Conservation (phyloP, 2,329 filamentous ascomycete species). For the Didymella lethalis region DNA sequence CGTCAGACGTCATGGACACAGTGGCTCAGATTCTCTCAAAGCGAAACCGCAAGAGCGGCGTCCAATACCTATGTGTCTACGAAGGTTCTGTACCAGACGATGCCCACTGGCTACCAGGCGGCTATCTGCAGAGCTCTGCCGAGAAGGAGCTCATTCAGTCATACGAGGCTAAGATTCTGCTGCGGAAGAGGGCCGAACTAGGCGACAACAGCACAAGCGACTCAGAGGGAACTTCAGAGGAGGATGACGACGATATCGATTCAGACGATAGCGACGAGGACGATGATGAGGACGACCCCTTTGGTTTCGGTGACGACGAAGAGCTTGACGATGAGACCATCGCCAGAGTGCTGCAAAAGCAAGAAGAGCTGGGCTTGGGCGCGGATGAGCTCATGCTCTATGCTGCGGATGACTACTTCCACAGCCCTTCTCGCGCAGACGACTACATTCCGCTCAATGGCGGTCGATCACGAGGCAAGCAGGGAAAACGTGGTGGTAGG, state of each 20-base stretch:
- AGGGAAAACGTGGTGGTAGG: conserved; percentile 26
- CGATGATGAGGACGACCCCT: conserved; percentile 42
- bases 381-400: conserved; percentile 67
- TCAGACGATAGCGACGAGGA: conserved; percentile 50
- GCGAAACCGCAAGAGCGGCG: conserved; percentile 54
- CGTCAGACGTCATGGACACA: conserved; percentile 55
- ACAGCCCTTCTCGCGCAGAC: conserved; percentile 33
- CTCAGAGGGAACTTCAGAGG: conserved; percentile 29
- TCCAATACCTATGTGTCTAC: conserved; percentile 63
- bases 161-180: conserved; percentile 35
- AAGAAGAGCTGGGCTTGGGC: conserved; percentile 69
- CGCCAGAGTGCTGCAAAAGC: conserved; percentile 67
- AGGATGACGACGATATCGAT: conserved; percentile 49
- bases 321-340: conserved; percentile 67
- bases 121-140: conserved; percentile 32
- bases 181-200: conserved; percentile 26
- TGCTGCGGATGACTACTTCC: conserved; percentile 56
- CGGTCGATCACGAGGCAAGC: conserved; percentile 40
- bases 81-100: conserved; percentile 55
- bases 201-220: conserved; percentile 34
- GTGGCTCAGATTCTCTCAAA: conserved; percentile 57
- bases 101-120: conserved; percentile 58
- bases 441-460: conserved; percentile 26
- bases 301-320: conserved; percentile 48
- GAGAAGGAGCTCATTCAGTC: conserved; percentile 40